These are phyloP conservation scores for Gentiana dahurica DNA, from an alignment of 257 asterid species.

Conservation along the genomic window DNA sequence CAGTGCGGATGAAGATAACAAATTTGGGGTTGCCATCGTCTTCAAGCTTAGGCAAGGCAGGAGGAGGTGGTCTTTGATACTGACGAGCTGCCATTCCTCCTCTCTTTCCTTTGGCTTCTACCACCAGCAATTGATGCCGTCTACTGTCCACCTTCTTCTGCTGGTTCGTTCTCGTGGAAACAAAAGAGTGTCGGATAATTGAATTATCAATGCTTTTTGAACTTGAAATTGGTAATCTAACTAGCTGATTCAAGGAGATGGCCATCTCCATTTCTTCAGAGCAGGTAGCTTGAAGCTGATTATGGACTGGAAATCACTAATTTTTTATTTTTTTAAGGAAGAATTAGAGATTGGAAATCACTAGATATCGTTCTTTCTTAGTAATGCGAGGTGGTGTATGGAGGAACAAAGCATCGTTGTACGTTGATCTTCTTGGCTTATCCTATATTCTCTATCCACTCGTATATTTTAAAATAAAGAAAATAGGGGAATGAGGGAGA, in stretches of 20 bases:
- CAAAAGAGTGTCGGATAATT: slow-evolving; percentile 38
- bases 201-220: slow-evolving; percentile 29
- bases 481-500: too few species aligned
- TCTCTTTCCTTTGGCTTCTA: slow-evolving; percentile 84
- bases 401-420: slow-evolving; percentile 16
- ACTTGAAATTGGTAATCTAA: slow-evolving; percentile 42
- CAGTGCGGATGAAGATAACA: slow-evolving; percentile 89
- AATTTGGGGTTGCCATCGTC: slow-evolving; percentile 98
- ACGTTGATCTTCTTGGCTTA: slow-evolving; percentile 6
- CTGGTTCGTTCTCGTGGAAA: slow-evolving; percentile 23
- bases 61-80: slow-evolving; percentile 54
- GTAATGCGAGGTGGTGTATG: slow-evolving; percentile 11
- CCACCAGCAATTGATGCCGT: slow-evolving; percentile 20
- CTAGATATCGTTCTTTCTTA: not conserved
- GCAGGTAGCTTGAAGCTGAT: not conserved
- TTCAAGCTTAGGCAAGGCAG: slow-evolving; percentile 83
- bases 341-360: not conserved
- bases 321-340: not conserved
- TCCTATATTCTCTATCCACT: slow-evolving; percentile 21
- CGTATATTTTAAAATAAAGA: not conserved
- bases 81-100: slow-evolving; percentile 87
- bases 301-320: not conserved
- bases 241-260: slow-evolving; percentile 56
- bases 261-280: slow-evolving; percentile 36
- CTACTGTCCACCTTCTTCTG: slow-evolving; percentile 7